These are phyloP conservation scores for Haplographium delicatum DNA, from an alignment of 495 filamentous ascomycete genomes.

Conservation along the genomic window DNA sequence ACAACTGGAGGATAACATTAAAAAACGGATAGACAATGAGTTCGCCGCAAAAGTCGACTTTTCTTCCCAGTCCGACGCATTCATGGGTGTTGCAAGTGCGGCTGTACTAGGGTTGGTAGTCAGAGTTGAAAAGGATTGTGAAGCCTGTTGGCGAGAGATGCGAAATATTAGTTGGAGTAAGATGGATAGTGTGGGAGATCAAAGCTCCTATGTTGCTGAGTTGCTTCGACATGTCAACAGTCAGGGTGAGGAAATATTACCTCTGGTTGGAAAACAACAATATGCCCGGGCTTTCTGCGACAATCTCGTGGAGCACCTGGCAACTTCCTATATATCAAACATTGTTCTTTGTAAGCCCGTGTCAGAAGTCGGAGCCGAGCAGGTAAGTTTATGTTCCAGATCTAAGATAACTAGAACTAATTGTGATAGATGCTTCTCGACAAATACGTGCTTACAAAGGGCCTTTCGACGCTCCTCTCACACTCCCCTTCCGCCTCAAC, in stretches of 20 bases:
- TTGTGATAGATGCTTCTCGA: conserved; percentile 75
- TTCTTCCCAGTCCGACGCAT: conserved; percentile 87
- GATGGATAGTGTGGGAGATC: conserved; percentile 91
- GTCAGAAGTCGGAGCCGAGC: conserved; percentile 92
- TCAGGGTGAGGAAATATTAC: conserved; percentile 66
- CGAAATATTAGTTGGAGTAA: conserved; percentile 92
- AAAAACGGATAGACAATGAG: conserved; percentile 74
- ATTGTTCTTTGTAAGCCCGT: conserved; percentile 86
- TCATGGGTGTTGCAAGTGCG: conserved; percentile 90
- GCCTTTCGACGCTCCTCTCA: conserved; percentile 62
- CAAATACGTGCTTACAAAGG: conserved; percentile 83
- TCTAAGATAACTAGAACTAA: conserved; percentile 12
- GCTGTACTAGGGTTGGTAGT: conserved; percentile 79
- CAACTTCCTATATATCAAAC: conserved; percentile 71
- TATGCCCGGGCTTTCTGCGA: conserved; percentile 94
- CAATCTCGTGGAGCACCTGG: conserved; percentile 81
- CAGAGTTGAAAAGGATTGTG: conserved; percentile 74
- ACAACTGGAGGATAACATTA: conserved; percentile 93
- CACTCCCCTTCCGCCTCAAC: conserved; percentile 41
- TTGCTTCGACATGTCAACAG: conserved; percentile 66
- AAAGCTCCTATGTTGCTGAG: conserved; percentile 85
- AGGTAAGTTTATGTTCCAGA: conserved; percentile 41
- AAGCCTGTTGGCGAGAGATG: conserved; percentile 94
- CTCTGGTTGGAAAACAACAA: conserved; percentile 80
- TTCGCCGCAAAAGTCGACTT: conserved; percentile 73